phyloP scores from a whole-genome alignment of 2,329 filamentous ascomycete genomes.

The Verticillium dahliae region DNA sequence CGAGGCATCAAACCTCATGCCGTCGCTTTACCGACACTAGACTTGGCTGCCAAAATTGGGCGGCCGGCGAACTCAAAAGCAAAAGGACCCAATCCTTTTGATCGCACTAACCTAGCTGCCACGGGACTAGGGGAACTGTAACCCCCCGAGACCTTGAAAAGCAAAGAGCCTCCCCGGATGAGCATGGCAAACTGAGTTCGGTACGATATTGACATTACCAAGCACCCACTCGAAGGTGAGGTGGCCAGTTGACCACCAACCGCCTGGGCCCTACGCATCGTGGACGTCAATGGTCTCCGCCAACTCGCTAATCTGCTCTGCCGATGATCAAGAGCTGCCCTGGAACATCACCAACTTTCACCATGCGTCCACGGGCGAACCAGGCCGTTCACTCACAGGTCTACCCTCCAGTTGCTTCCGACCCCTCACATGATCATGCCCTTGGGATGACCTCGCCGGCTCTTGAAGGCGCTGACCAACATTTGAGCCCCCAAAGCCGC shows the following conservation, averaged over 20 bases:
- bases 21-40: background rate
- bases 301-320: background rate
- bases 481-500: constrained; percentile 2
- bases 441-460: constrained; percentile 4
- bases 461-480: constrained; percentile 2
- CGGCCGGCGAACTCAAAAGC: background rate
- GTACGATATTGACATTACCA: background rate
- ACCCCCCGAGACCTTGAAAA: background rate
- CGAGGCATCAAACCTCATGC: background rate
- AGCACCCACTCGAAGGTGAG: background rate
- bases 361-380: background rate
- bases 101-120: background rate
- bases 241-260: background rate
- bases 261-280: background rate
- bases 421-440: constrained; percentile 4
- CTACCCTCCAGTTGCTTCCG: background rate
- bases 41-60: background rate
- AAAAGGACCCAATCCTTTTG: background rate
- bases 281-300: background rate
- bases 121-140: background rate
- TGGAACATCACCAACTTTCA: background rate
- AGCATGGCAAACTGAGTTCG: background rate
- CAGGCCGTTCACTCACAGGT: background rate
- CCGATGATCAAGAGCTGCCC: background rate
- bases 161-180: background rate